A percentile compares a stretch with the other conserved stretches of the same genome.
Conservation (phyloP, 768 basidiomycete species). For the Lactifluus rugatus region DNA sequence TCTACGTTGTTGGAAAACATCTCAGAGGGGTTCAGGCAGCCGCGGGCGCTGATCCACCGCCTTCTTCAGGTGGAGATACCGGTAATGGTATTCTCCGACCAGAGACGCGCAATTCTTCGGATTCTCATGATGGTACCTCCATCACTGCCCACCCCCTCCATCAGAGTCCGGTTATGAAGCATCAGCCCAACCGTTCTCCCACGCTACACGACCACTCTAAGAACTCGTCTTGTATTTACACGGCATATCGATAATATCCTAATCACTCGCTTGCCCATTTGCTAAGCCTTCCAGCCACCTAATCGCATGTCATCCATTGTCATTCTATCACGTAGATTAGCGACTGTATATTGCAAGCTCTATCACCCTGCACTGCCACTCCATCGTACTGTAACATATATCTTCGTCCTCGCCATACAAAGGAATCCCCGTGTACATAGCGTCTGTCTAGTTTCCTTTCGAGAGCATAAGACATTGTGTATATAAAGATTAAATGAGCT, state of each 20-base stretch:
- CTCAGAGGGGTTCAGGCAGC: not conserved
- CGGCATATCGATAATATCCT: not conserved
- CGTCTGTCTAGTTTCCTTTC: not conserved
- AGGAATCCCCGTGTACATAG: not conserved
- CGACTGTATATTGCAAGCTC: conserved; percentile 5
- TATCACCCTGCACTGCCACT: conserved; percentile 4
- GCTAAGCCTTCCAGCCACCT: not conserved
- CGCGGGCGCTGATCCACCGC: conserved; percentile 1
- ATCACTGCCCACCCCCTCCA: not conserved
- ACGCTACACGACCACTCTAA: not conserved
- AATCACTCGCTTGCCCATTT: conserved; percentile 3
- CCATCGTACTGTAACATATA: conserved; percentile 9
- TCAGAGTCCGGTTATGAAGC: not conserved
- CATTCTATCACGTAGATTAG: conserved; percentile 7
- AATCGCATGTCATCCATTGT: conserved; percentile 5
- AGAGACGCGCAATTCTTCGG: not conserved
- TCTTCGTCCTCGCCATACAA: not conserved
- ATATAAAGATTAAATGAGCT: conserved; percentile 5
- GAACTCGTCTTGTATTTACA: conserved; percentile 4
- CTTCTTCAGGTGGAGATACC: not conserved
- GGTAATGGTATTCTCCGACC: not conserved
- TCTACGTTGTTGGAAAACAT: conserved; percentile 14
- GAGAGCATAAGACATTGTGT: not conserved
- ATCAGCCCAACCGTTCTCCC: not conserved
- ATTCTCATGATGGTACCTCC: not conserved